Evolutionary conservation across 805 yeast species (phyloP), one percentile per base, ranked within the genome.

Genomic region (Candida nemodendra): DNA sequence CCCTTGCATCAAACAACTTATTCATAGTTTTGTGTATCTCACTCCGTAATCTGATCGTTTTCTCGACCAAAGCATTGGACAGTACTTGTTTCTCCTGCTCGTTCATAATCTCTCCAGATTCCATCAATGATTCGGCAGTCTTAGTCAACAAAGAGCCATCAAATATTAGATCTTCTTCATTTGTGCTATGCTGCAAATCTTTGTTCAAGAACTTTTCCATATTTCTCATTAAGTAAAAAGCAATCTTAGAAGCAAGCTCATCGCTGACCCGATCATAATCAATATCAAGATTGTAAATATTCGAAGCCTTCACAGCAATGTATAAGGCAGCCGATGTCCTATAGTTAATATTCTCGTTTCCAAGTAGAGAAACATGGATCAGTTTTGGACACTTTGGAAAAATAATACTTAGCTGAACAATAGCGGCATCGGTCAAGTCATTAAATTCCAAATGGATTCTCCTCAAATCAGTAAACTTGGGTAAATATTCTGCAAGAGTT

Each of bases 141-240:
- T 81, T 82, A 51, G 87, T 80, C 33, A 84, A 68, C 39, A 84
- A 64, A 0, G 88, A 74, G 5, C 91, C 93, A 62, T 84, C 91
- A 56, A 80, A 82, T 58, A 84, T 71, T 33, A 84, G 66, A 46
- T 84, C 91, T 56, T 74, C 84, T 23, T 62, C 61, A 21, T 46
- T 39, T 11, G 44, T 45, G 26, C 48, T 44, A 19, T 42, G 45
- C 27, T 52, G 47, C 17, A 47, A 44, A 30, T 57, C 62, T 32
- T 54, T 53, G 45, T 63, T 68, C 48, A 74, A 57, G 18, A 64
- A 63, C 23, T 56, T 60, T 49, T 75, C 79, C 76, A 76, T 71
- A 51, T 76, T 76, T 46, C 72, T 66, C 81, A 76, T 76, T 39
- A 76, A 57, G 48, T 74, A 74, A 34, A 74, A 71, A 0, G 80